A percentile compares a stretch with the other conserved stretches of the same genome.
phyloP scores from a whole-genome alignment of 768 basidiomycete genomes.

The Gyrodon lividus region DNA sequence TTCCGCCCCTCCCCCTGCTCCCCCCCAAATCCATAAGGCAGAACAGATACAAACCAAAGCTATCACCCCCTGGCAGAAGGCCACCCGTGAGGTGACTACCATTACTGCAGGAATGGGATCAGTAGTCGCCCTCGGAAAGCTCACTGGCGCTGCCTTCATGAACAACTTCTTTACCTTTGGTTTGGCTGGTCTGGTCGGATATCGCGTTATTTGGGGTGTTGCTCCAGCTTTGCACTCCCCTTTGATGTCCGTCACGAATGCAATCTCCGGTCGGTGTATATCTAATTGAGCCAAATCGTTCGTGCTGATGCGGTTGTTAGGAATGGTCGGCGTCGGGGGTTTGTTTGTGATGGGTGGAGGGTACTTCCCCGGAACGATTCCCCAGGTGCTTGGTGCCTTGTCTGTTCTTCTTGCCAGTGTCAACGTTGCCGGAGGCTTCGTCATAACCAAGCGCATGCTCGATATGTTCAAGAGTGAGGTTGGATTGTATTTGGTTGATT shows the following conservation, averaged over 20 bases:
- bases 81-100: constrained; percentile 67
- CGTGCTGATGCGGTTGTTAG: constrained; percentile 24
- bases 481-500: neutral
- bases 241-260: constrained; percentile 89
- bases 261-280: constrained; percentile 64
- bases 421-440: constrained; percentile 86
- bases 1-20: constrained; percentile 59
- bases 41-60: constrained; percentile 47
- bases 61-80: constrained; percentile 86
- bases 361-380: constrained; percentile 75
- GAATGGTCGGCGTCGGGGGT: constrained; percentile 81
- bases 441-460: constrained; percentile 89
- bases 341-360: constrained; percentile 92
- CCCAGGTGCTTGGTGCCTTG: constrained; percentile 75
- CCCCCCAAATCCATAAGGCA: constrained; percentile 50
- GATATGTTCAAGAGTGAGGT: constrained; percentile 85
- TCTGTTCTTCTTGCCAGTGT: constrained; percentile 87
- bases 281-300: constrained; percentile 8
- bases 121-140: constrained; percentile 69
- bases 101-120: constrained; percentile 78
- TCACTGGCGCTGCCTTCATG: constrained; percentile 84
- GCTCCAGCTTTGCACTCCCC: constrained; percentile 87
- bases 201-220: constrained; percentile 89
- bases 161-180: constrained; percentile 87
- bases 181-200: constrained; percentile 81